A percentile compares a stretch with the other conserved stretches of the same genome.
phyloP scores from a whole-genome alignment of 1,139 yeast species.

The Candida glucosophila region DNA sequence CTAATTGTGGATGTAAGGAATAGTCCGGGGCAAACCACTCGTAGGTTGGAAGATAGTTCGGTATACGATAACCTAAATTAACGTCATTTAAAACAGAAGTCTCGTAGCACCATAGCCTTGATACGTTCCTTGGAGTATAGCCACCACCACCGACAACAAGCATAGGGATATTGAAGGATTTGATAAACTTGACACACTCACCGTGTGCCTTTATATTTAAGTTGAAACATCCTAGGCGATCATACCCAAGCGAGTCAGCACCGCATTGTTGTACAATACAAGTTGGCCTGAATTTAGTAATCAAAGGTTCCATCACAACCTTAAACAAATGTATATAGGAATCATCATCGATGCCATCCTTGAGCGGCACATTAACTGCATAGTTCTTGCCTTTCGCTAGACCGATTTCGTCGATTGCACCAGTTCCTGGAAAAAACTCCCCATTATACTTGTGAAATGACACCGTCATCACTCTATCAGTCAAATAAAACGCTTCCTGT shows the following conservation, averaged over 20 bases:
- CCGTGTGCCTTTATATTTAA: conserved; percentile 89
- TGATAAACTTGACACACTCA: conserved; percentile 82
- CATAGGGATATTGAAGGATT: conserved; percentile 81
- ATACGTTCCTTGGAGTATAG: conserved; percentile 91
- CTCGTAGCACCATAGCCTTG: conserved; percentile 92
- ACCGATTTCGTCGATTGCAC: conserved; percentile 80
- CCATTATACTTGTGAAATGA: conserved; percentile 95
- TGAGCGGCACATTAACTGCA: conserved; percentile 84
- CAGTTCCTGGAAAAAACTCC: conserved; percentile 95
- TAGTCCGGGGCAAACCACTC: conserved; percentile 91
- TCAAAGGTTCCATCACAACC: conserved; percentile 80
- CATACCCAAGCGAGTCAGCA: conserved; percentile 92
- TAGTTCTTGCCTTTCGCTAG: conserved; percentile 81
- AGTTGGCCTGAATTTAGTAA: conserved; percentile 78
- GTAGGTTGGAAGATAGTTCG: conserved; percentile 72
- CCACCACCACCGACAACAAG: conserved; percentile 97
- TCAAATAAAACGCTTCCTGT: conserved; percentile 91
- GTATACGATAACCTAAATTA: conserved; percentile 65
- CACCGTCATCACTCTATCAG: conserved; percentile 92
- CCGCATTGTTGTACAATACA: conserved; percentile 96
- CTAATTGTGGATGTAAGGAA: conserved; percentile 80
- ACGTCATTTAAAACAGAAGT: conserved; percentile 82
- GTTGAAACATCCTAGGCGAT: conserved; percentile 88
- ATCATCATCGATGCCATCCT: conserved; percentile 95
- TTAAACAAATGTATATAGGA: conserved; percentile 71